Evolutionary conservation across 2,329 filamentous ascomycete genomes (phyloP), one percentile per base, ranked within the genome.

Genomic region (Cryoendolithus antarcticus): DNA sequence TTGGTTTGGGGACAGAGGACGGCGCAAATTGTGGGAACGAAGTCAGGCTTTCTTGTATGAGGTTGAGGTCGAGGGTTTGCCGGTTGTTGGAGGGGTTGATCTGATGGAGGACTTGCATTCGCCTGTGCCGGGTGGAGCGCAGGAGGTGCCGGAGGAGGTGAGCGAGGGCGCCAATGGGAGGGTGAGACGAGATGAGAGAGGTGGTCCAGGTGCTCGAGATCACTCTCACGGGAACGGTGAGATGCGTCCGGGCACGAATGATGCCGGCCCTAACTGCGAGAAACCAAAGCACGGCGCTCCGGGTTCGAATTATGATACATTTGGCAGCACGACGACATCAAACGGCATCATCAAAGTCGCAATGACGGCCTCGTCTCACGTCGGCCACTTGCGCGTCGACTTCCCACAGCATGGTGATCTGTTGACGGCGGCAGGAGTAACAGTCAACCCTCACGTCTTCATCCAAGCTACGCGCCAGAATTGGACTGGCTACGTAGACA

Each of bases 1-100:
- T 1, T 44, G 61, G 6, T 70, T 70, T 42, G 51, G 61, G 32
- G 56, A 66, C 32, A 53, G 65, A 4, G 66, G 59, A 4, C 50
- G 65, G 39, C 47, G 45, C 0, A 70, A 69, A 38, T 43, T 49
- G n/a, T 55, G 64, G 13, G 66, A 70, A 48, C 42, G 44, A 6
- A 66, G 63, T 46, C 64, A 62, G 5, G 54, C 66, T 1, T 69
- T 68, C 43, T 59, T 69, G 4, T 69, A 70, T 45, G 63, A 69
- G 42, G 59, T 66, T 1, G 43, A 57, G 5, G 51, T 69, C 7
- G 56, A 67, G 43, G 63, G 61, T 1, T 48, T 51, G 36, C 47
- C 50, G 12, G 51, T 53, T 1, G 48, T 50, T 4, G 50, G 50
- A 32, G 56, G 54, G 4, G 12, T 34, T 6, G 54, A 57, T 44